Conservation (phyloP, 768 basidiomycete genomes). For the Lactifluus hygrophoroides region DNA sequence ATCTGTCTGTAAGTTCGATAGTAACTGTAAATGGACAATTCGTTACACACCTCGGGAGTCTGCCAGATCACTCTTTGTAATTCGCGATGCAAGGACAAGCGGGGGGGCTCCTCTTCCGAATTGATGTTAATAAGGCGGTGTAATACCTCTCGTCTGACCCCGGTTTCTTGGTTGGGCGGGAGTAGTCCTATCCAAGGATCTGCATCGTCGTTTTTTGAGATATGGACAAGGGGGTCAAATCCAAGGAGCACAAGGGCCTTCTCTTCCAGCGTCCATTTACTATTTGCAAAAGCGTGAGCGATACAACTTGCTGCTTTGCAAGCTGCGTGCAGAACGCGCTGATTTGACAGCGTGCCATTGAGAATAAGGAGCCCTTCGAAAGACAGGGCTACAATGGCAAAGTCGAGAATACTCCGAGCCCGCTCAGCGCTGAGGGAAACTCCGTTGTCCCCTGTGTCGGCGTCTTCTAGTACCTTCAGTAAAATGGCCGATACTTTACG, state of each 20-base stretch:
- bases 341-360: conserved; percentile 56
- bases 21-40: conserved; percentile 22
- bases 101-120: conserved; percentile 7
- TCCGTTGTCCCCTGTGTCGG: conserved; percentile 32
- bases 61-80: conserved; percentile 60
- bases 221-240: conserved; percentile 54
- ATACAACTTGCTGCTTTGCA: conserved; percentile 41
- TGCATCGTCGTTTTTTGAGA: conserved; percentile 25
- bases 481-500: conserved; percentile 55
- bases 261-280: conserved; percentile 53
- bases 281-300: conserved; percentile 32
- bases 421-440: conserved; percentile 48
- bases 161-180: conserved; percentile 38
- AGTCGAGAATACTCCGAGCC: conserved; percentile 60
- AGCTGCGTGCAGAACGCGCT: conserved; percentile 54
- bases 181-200: conserved; percentile 42
- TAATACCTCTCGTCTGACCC: conserved; percentile 54
- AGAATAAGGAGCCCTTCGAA: conserved; percentile 60
- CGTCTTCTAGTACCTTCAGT: conserved; percentile 48
- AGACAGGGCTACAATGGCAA: conserved; percentile 52
- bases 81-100: conserved; percentile 26
- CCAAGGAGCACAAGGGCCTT: conserved; percentile 55
- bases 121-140: conserved; percentile 26
- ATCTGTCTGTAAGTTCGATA: background rate
- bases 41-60: conserved; percentile 56